Base-by-base conservation (phyloP, 495 filamentous ascomycete genomes). In the Tuber calosporum region DNA sequence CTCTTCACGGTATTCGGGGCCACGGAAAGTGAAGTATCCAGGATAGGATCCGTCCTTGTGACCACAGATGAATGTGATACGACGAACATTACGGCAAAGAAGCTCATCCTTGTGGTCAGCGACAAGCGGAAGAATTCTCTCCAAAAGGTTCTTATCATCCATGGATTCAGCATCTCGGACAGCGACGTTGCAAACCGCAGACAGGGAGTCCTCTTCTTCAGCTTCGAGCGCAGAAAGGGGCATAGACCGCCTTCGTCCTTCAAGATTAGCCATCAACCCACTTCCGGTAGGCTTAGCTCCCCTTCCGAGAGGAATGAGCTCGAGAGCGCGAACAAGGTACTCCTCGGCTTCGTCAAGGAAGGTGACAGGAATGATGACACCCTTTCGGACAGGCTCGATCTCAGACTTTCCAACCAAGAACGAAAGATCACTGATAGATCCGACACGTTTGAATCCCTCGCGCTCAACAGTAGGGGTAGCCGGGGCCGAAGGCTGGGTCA, bases 21-120 rank as follows among this genome's bases (percentile, higher is more conserved):
- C 94, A 79, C 95, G 90, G 92, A 98, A 98, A 53, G 95, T 99
- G 86, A 90, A 98, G 87, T 99, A 98, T 30, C 91, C 93, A 41
- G 96, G 95, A 82, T 98, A 97, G 37, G 93, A 92, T 66, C 96
- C 96, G 81, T 98, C 91, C 77, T 90, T 92, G 84, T 92, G 92
- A 66, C 95, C 95, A 82, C 95, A 98, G 81, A 98, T 93, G 85
- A 99, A 97, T 42, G 93, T 98, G 15, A 99, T 84, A 74, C 95
- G 90, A 71, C 95, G 93, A 70, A 99, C 88, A 26, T 91, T 88
- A 75, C 91, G 91, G 69, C 89, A 84, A 45, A 93, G 84, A 62
- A 98, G 85, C 75, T 99, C 95, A 8, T 91, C 88, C 85, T 93
- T 94, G 85, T 89, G 88, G 39, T 92, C 88, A n/a, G 90, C 86